These are phyloP conservation scores for Oxytropis ochrocephala DNA, from an alignment of 306 rosid species.

Conservation along the genomic window DNA sequence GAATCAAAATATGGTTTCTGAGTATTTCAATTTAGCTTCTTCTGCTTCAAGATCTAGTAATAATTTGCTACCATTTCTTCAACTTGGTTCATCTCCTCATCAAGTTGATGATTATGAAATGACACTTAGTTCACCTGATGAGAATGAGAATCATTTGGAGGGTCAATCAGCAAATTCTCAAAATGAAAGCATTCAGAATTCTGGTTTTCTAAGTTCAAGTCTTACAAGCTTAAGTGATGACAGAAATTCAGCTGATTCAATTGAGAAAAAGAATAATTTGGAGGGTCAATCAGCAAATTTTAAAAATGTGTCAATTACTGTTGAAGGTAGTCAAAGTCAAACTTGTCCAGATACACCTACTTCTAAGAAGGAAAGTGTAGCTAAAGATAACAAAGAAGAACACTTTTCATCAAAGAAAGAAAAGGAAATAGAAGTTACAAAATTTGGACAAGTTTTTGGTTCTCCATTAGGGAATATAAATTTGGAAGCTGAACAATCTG, in stretches of 20 bases:
- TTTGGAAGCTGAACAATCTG: conserved; percentile 67
- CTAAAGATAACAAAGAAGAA: conserved; percentile 34
- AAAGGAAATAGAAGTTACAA: conserved; percentile 30
- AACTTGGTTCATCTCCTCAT: conserved; percentile 55
- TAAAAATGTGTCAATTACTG: conserved; percentile 17
- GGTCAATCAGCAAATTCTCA: conserved; percentile 59
- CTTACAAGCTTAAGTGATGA: conserved; percentile 75
- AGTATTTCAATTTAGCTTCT: conserved; percentile 54
- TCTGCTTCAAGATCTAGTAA: conserved; percentile 3
- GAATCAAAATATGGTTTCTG: conserved; percentile 77
- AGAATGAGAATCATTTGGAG: conserved; percentile 26
- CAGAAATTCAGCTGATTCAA: conserved; percentile 57
- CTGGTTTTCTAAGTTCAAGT: conserved; percentile 67
- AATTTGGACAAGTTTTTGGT: conserved; percentile 52
- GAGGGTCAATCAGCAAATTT: conserved; percentile 33
- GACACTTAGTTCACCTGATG: conserved; percentile 35
- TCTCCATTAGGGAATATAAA: conserved; percentile 66
- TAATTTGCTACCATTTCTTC: conserved; percentile 63
- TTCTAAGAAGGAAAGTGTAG: conserved; percentile 48
- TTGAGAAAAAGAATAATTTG: conserved; percentile 44
- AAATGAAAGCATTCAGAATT: conserved; percentile 59
- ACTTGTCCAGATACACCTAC: conserved; percentile 61
- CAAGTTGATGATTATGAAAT: conserved; percentile 45
- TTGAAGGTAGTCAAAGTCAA: conserved; percentile 29
- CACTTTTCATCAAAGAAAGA: conserved; percentile 34